Percentiles rank a stretch among this genome's conserved stretches.
Evolutionary conservation across 2,329 filamentous ascomycete species (phyloP).

Genomic region (Tetracladium maxilliforme): DNA sequence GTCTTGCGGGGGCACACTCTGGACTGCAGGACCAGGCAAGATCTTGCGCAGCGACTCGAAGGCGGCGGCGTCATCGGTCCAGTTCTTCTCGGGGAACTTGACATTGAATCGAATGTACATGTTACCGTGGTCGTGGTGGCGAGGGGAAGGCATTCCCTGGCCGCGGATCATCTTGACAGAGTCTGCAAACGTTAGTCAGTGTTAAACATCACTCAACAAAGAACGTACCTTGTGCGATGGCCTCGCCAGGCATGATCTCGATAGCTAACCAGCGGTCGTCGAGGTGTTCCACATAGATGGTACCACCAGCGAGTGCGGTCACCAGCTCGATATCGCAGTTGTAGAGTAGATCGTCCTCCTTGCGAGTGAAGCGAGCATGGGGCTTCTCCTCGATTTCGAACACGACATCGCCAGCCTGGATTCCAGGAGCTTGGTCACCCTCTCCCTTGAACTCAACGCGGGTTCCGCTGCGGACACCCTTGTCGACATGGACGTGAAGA

Average conservation of each 20-base stretch:
- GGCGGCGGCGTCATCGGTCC: slow-evolving; percentile 49
- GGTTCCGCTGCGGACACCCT: slow-evolving; percentile 82
- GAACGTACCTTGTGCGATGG: slow-evolving; percentile 72
- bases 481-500: slow-evolving; percentile 93
- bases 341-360: slow-evolving; percentile 92
- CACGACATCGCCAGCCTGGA: slow-evolving; percentile 87
- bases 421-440: slow-evolving; percentile 87
- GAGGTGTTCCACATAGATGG: slow-evolving; percentile 86
- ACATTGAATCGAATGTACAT: slow-evolving; percentile 96
- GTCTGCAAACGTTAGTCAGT: slow-evolving; percentile 33
- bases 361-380: slow-evolving; percentile 87
- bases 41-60: slow-evolving; percentile 72
- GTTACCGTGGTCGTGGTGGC: slow-evolving; percentile 92
- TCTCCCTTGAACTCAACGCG: slow-evolving; percentile 96
- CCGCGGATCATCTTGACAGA: slow-evolving; percentile 87
- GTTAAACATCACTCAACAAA: slow-evolving; percentile 1
- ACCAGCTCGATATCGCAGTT: slow-evolving; percentile 91
- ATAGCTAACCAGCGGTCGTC: slow-evolving; percentile 95
- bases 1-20: slow-evolving; percentile 55
- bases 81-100: slow-evolving; percentile 81
- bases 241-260: slow-evolving; percentile 85
- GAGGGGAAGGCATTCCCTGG: slow-evolving; percentile 92
- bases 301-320: slow-evolving; percentile 83
- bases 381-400: slow-evolving; percentile 99
- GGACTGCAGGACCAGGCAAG: slow-evolving; percentile 52